Conservation (phyloP, 1,284 basidiomycete species). For the Marasmius tenuissimus region DNA sequence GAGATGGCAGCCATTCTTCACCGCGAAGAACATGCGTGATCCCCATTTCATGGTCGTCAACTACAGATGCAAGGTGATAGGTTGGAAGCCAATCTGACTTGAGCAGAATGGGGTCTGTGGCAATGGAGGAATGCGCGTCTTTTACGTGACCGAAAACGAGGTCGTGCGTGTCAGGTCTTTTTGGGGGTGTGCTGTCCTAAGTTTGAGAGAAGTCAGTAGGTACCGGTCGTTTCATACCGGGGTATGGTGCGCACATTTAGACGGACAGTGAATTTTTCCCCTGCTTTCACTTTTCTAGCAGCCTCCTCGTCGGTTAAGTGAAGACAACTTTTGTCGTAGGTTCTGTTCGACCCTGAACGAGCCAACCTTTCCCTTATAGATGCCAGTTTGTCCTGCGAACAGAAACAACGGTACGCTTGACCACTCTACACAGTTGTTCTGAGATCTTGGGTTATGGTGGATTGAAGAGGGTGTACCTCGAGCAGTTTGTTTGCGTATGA, state of each 20-base stretch:
- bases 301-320: slow-evolving; percentile 87
- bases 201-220: slow-evolving; percentile 8
- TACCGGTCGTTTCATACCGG: slow-evolving; percentile 10
- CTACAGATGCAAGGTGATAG: slow-evolving; percentile 94
- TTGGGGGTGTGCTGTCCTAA: slow-evolving; percentile 56
- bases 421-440: slow-evolving; percentile 53
- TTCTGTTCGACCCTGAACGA: slow-evolving; percentile 68
- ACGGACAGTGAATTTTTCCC: slow-evolving; percentile 81
- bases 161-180: slow-evolving; percentile 52
- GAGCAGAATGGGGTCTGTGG: slow-evolving; percentile 90
- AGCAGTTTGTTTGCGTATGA: slow-evolving; percentile 74
- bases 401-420: slow-evolving; percentile 95
- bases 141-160: slow-evolving; percentile 76
- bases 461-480: slow-evolving; percentile 45
- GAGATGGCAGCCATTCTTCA: slow-evolving; percentile 97
- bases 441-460: background rate
- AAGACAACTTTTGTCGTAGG: slow-evolving; percentile 86
- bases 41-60: slow-evolving; percentile 95
- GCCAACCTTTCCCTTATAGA: slow-evolving; percentile 69
- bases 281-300: slow-evolving; percentile 67
- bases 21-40: slow-evolving; percentile 96
- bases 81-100: slow-evolving; percentile 95
- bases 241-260: slow-evolving; percentile 65
- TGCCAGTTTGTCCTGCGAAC: slow-evolving; percentile 68
- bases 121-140: slow-evolving; percentile 74